A percentile compares a stretch with the other conserved stretches of the same genome.
Evolutionary conservation across 2,329 filamentous ascomycete genomes (phyloP).

Genomic region (Berkeleyomyces rouxiae): DNA sequence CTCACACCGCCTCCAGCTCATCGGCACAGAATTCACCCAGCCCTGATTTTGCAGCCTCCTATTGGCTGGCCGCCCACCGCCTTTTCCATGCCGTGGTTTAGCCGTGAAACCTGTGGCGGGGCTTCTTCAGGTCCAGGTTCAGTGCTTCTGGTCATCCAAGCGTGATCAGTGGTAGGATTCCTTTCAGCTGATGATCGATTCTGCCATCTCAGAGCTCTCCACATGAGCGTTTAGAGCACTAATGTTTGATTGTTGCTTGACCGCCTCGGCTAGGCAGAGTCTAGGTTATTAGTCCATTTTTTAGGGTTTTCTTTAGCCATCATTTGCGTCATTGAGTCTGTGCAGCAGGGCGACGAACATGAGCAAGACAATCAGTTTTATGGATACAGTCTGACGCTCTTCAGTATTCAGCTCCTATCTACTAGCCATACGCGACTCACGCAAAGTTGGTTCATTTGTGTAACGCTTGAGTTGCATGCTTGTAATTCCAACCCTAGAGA

Average conservation of each 20-base stretch:
- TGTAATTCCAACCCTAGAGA: no score
- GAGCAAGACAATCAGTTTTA: no score
- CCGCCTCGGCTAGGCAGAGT: not conserved
- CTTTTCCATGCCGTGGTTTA: slow-evolving; percentile 9
- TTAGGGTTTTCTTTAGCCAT: no score
- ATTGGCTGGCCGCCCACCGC: slow-evolving; percentile 12
- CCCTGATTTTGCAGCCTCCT: not conserved
- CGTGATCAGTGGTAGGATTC: slow-evolving; percentile 1
- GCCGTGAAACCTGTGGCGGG: slow-evolving; percentile 7
- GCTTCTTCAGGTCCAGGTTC: not conserved
- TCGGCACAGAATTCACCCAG: not conserved
- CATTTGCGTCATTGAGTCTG: no score
- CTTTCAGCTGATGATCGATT: not conserved
- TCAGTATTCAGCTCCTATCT: no score
- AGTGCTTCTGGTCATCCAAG: not conserved
- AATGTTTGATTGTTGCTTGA: not conserved
- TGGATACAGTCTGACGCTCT: no score
- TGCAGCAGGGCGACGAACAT: no score
- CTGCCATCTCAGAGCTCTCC: slow-evolving; percentile 7
- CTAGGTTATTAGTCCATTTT: no score
- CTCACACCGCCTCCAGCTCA: slow-evolving; percentile 23
- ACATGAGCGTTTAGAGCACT: not conserved
- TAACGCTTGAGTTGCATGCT: no score
- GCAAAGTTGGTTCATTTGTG: no score
- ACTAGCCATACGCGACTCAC: no score